Evolutionary conservation across 179 eudicot species (phyloP).

Genomic region (Nepenthes alata): DNA sequence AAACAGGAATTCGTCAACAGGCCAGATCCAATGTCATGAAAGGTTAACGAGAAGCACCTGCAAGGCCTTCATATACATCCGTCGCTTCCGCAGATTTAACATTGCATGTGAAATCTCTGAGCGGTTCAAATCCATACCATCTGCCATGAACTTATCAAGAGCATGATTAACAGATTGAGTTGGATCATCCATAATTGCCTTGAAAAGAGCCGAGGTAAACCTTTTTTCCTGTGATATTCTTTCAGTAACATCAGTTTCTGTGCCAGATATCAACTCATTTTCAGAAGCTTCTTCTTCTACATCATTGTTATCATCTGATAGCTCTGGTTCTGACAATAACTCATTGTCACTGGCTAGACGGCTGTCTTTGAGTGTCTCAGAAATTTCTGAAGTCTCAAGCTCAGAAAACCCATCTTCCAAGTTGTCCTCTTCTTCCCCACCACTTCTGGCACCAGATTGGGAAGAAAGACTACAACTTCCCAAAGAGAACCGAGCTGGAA

Average conservation of each 20-base stretch:
- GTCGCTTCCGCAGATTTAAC: slow-evolving; percentile 33
- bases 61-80: slow-evolving; percentile 40
- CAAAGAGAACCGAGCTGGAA: slow-evolving; percentile 15
- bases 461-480: slow-evolving; percentile 39
- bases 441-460: slow-evolving; percentile 40
- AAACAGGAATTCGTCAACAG: not conserved
- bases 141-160: slow-evolving; percentile 56
- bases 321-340: slow-evolving; percentile 18
- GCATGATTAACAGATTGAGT: slow-evolving; percentile 24
- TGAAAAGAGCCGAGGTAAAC: slow-evolving; percentile 19
- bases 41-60: slow-evolving; percentile 28
- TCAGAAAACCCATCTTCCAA: slow-evolving; percentile 85
- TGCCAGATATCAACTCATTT: slow-evolving; percentile 28
- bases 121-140: slow-evolving; percentile 33
- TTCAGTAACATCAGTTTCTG: slow-evolving; percentile 19
- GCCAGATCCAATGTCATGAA: not conserved
- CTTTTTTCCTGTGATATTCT: slow-evolving; percentile 7
- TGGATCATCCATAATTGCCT: slow-evolving; percentile 26
- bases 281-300: slow-evolving; percentile 21
- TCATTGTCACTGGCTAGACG: slow-evolving; percentile 13
- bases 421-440: slow-evolving; percentile 47
- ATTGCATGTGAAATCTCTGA: slow-evolving; percentile 19
- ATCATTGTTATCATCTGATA: slow-evolving; percentile 28
- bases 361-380: slow-evolving; percentile 6
- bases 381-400: slow-evolving; percentile 34